Percentiles rank a stretch among this genome's conserved stretches.
Evolutionary conservation across 1,284 basidiomycete genomes (phyloP).

Genomic region (Malassezia japonica): DNA sequence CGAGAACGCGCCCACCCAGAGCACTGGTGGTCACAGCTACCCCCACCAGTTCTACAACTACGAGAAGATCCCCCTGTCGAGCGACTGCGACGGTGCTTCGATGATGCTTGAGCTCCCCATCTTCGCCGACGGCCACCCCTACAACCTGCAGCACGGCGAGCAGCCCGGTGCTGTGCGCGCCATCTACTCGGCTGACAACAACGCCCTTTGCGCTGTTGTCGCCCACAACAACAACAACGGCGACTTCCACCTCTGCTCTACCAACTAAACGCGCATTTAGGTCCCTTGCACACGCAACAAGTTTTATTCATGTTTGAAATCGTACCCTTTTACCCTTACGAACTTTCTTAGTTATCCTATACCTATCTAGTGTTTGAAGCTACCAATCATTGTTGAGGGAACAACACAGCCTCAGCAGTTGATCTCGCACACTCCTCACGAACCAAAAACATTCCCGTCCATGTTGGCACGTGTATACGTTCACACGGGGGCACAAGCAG

Average conservation of each 20-base stretch:
- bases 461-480: too few relatives aligned
- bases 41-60: constrained; percentile 12
- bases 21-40: not conserved
- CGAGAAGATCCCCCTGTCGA: constrained; percentile 1
- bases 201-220: constrained; percentile 10
- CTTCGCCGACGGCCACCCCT: constrained; percentile 11
- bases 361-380: not conserved
- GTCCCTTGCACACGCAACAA: not conserved
- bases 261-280: not conserved
- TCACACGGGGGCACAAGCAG: too few relatives aligned
- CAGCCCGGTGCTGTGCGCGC: constrained; percentile 9
- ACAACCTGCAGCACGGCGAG: constrained; percentile 10
- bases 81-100: constrained; percentile 1
- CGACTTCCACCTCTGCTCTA: constrained; percentile 8
- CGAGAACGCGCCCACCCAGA: constrained; percentile 3
- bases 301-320: too few relatives aligned
- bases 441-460: too few relatives aligned
- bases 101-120: constrained; percentile 15
- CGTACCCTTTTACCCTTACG: too few relatives aligned
- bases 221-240: constrained; percentile 10
- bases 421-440: too few relatives aligned
- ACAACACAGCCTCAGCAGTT: not conserved
- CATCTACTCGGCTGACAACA: constrained; percentile 6
- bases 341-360: not conserved
- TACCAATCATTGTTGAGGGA: too few relatives aligned